These are phyloP conservation scores for Poa annua DNA, from an alignment of 176 grass and related monocot genomes.

Conservation along the genomic window DNA sequence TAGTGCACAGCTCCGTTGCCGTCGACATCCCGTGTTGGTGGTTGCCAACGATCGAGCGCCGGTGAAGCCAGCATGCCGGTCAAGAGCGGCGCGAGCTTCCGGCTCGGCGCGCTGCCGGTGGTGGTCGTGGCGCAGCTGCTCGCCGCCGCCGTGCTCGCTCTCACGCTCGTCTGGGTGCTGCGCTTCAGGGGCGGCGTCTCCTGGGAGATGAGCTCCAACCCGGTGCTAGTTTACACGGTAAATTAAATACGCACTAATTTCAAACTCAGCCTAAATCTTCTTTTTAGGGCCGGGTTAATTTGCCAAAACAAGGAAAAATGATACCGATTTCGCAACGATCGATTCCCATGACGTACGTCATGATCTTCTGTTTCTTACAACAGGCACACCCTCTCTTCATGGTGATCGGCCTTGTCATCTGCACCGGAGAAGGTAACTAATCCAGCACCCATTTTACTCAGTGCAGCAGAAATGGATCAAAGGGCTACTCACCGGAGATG, in stretches of 20 bases:
- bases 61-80: constrained; percentile 36
- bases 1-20: not conserved
- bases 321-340: no score
- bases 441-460: not conserved
- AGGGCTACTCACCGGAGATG: not conserved
- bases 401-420: constrained; percentile 58
- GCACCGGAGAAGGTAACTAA: constrained; percentile 54
- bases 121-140: constrained; percentile 44
- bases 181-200: constrained; percentile 48
- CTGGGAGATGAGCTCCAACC: not conserved
- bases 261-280: no score
- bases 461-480: not conserved
- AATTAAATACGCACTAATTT: no score
- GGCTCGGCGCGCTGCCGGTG: constrained; percentile 40
- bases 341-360: no score
- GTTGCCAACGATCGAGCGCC: not conserved
- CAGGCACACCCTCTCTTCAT: constrained; percentile 59
- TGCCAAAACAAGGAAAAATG: no score
- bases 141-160: constrained; percentile 42
- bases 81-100: constrained; percentile 52
- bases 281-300: no score
- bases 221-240: constrained; percentile 25
- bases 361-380: no score
- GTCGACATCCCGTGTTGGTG: not conserved
- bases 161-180: constrained; percentile 57